Evolutionary conservation across 768 basidiomycete genomes (phyloP).

Genomic region (Pholiota conissans): DNA sequence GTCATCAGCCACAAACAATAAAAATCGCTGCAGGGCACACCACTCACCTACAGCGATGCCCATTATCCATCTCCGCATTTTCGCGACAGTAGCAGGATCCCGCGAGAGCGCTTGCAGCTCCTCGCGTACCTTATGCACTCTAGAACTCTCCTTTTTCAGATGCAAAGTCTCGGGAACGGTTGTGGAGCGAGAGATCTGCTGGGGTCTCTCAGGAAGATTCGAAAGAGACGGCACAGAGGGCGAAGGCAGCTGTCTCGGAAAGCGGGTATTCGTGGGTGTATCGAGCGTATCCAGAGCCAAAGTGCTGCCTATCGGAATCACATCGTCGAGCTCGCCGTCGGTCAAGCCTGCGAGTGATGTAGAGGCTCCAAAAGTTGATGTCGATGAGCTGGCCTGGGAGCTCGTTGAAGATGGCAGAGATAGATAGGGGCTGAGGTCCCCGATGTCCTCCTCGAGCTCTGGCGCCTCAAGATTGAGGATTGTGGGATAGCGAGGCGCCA

Average conservation of each 20-base stretch:
- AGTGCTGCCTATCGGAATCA: conserved; percentile 9
- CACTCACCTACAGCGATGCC: conserved; percentile 62
- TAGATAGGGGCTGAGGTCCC: conserved; percentile 25
- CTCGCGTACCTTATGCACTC: conserved; percentile 27
- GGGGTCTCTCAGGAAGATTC: conserved; percentile 10
- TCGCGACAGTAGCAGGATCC: conserved; percentile 43
- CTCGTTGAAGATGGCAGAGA: conserved; percentile 19
- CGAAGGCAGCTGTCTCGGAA: conserved; percentile 11
- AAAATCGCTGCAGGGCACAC: not conserved
- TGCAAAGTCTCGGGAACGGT: conserved; percentile 43
- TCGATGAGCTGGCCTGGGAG: conserved; percentile 20
- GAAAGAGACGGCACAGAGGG: conserved; percentile 20
- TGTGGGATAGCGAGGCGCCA: conserved; percentile 23
- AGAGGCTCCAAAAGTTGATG: conserved; percentile 11
- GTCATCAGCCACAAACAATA: not conserved
- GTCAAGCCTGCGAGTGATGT: conserved; percentile 6
- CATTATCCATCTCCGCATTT: conserved; percentile 66
- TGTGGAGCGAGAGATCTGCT: conserved; percentile 39
- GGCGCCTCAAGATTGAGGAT: conserved; percentile 23
- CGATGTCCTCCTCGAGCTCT: conserved; percentile 25
- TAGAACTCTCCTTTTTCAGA: conserved; percentile 19
- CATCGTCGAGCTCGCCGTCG: conserved; percentile 12
- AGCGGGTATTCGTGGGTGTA: conserved; percentile 18
- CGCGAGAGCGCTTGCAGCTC: conserved; percentile 46
- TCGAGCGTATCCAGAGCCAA: conserved; percentile 8